These are phyloP conservation scores for Macaranga tanarius DNA, from an alignment of 441 rosid species.

Conservation along the genomic window DNA sequence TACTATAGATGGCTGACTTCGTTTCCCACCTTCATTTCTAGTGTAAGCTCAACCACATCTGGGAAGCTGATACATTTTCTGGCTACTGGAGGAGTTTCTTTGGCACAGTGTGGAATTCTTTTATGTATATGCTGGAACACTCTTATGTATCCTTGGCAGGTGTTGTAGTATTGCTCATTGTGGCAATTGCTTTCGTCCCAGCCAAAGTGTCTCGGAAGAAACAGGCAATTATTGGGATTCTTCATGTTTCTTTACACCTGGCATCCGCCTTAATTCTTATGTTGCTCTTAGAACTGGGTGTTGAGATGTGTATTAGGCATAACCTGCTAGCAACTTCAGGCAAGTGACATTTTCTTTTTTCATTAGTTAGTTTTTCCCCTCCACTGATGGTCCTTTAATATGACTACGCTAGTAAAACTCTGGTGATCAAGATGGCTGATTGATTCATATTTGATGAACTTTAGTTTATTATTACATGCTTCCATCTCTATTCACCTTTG, in stretches of 20 bases:
- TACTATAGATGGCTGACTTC: conserved; percentile 25
- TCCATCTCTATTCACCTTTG: not conserved
- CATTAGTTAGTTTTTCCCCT: not conserved
- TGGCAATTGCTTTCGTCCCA: conserved; percentile 78
- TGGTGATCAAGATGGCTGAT: conserved; percentile 4
- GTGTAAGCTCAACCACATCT: conserved; percentile 89
- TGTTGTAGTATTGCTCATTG: conserved; percentile 58
- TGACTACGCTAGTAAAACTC: not conserved
- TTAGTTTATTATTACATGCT: not conserved
- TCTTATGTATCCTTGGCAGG: conserved; percentile 84
- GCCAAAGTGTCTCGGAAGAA: conserved; percentile 84
- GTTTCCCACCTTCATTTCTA: conserved; percentile 38
- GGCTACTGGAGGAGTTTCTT: conserved; percentile 85
- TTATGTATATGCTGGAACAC: conserved; percentile 62
- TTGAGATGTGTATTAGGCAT: conserved; percentile 89
- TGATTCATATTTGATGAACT: not conserved
- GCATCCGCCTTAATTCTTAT: conserved; percentile 86
- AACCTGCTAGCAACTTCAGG: conserved; percentile 93
- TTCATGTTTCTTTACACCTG: conserved; percentile 88
- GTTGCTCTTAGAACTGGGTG: conserved; percentile 90
- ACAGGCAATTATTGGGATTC: conserved; percentile 70
- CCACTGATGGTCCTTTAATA: too few relatives aligned
- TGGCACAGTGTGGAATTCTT: conserved; percentile 70
- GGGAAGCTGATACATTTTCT: conserved; percentile 84
- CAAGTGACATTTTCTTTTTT: conserved; percentile 19